phyloP scores from a whole-genome alignment of 768 basidiomycete genomes.

The Hydnum rufescens region DNA sequence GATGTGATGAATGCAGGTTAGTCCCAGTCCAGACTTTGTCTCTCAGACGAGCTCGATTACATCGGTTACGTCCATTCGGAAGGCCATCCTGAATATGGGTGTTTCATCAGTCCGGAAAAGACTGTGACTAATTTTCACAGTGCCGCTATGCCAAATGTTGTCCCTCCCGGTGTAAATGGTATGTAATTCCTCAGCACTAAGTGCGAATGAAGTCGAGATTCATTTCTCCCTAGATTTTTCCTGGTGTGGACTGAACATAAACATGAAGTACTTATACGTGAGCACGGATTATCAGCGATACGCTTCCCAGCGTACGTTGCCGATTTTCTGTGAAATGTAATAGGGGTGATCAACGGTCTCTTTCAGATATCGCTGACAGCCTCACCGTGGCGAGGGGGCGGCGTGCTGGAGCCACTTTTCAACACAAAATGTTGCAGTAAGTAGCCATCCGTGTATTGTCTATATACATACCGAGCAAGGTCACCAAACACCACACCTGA shows the following conservation, averaged over 20 bases:
- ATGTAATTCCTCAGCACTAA: not conserved
- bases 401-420: slow-evolving; percentile 42
- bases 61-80: not conserved
- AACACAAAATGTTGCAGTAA: slow-evolving; percentile 56
- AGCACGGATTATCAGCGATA: slow-evolving; percentile 62
- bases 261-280: slow-evolving; percentile 58
- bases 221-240: slow-evolving; percentile 43
- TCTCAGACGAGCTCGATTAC: not conserved
- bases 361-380: slow-evolving; percentile 39
- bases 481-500: slow-evolving; percentile 5
- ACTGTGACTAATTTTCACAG: slow-evolving; percentile 71
- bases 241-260: slow-evolving; percentile 79
- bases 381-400: slow-evolving; percentile 51
- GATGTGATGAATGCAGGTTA: slow-evolving; percentile 53
- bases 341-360: not conserved
- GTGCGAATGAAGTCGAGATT: not conserved
- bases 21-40: slow-evolving; percentile 1
- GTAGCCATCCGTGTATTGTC: slow-evolving; percentile 14
- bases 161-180: slow-evolving; percentile 11
- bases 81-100: slow-evolving; percentile 89
- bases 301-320: slow-evolving; percentile 31
- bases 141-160: slow-evolving; percentile 4
- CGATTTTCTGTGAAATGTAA: not conserved
- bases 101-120: slow-evolving; percentile 74
- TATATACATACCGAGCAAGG: not conserved